These are phyloP conservation scores for Lasiodiplodia citricola DNA, from an alignment of 2,329 filamentous ascomycete species.

Conservation along the genomic window DNA sequence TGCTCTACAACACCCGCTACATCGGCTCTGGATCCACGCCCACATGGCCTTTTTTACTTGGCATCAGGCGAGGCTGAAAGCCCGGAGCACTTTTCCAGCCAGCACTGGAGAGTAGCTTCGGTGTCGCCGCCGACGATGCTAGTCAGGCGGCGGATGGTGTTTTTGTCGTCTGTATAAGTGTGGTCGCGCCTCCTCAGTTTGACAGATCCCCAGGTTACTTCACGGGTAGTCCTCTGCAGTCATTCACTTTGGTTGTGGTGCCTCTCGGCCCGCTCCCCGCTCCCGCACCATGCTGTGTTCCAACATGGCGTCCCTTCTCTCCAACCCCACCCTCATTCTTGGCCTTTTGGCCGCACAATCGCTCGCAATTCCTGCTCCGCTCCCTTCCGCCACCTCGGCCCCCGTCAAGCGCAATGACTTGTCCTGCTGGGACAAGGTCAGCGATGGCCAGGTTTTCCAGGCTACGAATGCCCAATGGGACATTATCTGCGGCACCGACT, in stretches of 20 bases:
- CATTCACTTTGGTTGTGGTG: not conserved
- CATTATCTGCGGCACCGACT: constrained; percentile 3
- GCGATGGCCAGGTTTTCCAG: constrained; percentile 7
- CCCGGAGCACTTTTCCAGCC: not conserved
- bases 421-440: constrained; percentile 12
- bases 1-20: not conserved
- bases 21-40: not conserved
- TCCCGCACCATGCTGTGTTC: not conserved
- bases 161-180: not conserved
- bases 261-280: constrained; percentile 6
- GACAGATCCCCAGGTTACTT: not conserved
- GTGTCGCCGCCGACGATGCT: not conserved
- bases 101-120: not conserved
- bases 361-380: not conserved
- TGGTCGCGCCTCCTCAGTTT: not conserved
- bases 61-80: not conserved
- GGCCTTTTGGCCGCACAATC: constrained; percentile 17
- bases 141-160: not conserved
- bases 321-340: constrained; percentile 12
- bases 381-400: not conserved
- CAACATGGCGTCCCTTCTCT: constrained; percentile 22
- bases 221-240: not conserved
- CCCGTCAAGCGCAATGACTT: not conserved
- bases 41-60: not conserved
- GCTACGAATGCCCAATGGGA: constrained; percentile 15